A percentile compares a stretch with the other conserved stretches of the same genome.
These are phyloP conservation scores for Prototheca wickerhamii DNA, from an alignment of 163 green algal genomes.

Conservation along the genomic window DNA sequence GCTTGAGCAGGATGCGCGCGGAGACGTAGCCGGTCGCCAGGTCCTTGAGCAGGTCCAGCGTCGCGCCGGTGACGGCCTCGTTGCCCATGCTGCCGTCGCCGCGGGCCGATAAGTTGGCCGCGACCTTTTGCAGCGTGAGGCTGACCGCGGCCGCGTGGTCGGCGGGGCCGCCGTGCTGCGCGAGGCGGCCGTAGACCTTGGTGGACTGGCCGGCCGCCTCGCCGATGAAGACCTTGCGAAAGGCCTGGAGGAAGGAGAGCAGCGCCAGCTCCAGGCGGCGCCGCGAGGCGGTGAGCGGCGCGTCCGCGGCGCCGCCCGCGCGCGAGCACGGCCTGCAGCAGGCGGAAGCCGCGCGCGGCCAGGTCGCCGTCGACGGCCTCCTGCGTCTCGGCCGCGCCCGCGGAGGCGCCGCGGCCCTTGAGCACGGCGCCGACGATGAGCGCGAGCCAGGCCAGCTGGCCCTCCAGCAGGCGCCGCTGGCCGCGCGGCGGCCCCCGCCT, in stretches of 20 bases:
- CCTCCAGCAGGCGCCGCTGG: conserved; percentile 63
- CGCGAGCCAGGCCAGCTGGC: conserved; percentile 93
- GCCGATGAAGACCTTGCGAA: conserved; percentile 93
- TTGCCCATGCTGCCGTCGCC: no score
- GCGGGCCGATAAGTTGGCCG: conserved; percentile 82
- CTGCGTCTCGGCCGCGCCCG: conserved; percentile 37
- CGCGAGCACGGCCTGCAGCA: conserved; percentile 40
- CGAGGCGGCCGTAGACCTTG: conserved; percentile 82
- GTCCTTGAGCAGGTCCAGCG: conserved; percentile 88
- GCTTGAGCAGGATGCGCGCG: conserved; percentile 92
- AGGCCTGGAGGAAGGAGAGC: conserved; percentile 91
- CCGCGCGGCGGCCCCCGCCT: neutral
- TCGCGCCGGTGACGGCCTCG: conserved; percentile 78
- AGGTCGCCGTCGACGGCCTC: conserved; percentile 91
- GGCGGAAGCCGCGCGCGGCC: conserved; percentile 67
- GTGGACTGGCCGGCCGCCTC: conserved; percentile 85
- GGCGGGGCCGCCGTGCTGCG: conserved; percentile 64
- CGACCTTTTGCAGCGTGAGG: conserved; percentile 84
- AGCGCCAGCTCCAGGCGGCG: conserved; percentile 88
- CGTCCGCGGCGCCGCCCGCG: conserved; percentile 1
- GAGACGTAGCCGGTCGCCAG: conserved; percentile 88
- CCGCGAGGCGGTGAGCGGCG: conserved; percentile 41
- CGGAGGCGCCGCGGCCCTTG: conserved; percentile 43
- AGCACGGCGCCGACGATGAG: conserved; percentile 90
- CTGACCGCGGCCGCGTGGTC: conserved; percentile 81